These are phyloP conservation scores for Plasmodiophora brassicae DNA, from an alignment of 208 protist genomes.

Conservation along the genomic window DNA sequence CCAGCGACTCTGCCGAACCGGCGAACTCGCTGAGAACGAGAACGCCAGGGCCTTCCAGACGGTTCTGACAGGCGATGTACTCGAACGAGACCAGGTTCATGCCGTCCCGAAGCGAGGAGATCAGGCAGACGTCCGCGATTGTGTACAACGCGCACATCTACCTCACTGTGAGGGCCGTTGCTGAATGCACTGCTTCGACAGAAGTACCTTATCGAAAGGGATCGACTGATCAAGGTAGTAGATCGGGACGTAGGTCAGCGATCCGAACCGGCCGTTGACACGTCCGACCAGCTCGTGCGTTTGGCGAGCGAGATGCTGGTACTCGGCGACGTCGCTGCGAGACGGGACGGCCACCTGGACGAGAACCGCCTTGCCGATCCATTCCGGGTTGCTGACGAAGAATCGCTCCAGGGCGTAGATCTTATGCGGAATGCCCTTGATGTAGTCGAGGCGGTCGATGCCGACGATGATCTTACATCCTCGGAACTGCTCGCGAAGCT, in stretches of 20 bases:
- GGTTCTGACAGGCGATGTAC: conserved; percentile 51
- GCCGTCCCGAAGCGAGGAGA: conserved; percentile 47
- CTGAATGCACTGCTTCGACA: neutral
- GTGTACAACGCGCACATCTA: neutral
- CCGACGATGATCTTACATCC: conserved; percentile 65
- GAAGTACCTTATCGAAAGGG: conserved; percentile 38
- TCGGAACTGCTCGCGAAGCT: conserved; percentile 45
- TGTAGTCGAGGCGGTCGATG: conserved; percentile 72
- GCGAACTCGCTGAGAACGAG: conserved; percentile 54
- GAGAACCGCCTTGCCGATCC: conserved; percentile 53
- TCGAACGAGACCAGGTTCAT: conserved; percentile 54
- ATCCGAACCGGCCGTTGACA: conserved; percentile 70
- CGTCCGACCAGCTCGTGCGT: conserved; percentile 65
- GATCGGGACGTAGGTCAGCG: conserved; percentile 54
- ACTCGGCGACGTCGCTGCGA: conserved; percentile 60
- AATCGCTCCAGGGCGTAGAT: conserved; percentile 53
- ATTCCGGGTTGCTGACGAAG: conserved; percentile 24
- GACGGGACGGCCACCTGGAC: conserved; percentile 70
- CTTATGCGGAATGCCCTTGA: conserved; percentile 72
- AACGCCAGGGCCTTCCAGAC: neutral
- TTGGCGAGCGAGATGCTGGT: conserved; percentile 60
- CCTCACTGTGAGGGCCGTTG: neutral
- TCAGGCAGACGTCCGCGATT: neutral
- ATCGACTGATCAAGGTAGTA: conserved; percentile 64
- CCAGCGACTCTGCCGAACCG: neutral